Base-by-base conservation (phyloP, 345 rosid species). In the Linum lewisii region DNA sequence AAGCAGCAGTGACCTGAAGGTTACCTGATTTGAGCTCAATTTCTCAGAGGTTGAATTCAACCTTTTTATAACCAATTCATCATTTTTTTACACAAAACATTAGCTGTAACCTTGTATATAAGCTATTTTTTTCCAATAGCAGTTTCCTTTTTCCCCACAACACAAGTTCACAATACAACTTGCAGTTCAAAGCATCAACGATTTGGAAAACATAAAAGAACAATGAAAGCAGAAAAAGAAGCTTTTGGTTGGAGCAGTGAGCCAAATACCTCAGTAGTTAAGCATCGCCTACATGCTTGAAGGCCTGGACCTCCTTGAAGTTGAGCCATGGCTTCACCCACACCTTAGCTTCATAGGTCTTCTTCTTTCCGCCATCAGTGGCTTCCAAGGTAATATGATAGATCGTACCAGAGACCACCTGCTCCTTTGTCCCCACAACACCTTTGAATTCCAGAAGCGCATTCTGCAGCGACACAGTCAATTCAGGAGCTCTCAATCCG, bases 241-340 rank as follows among this genome's bases (percentile, higher is more conserved):
- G n/a, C n/a, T n/a, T n/a, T n/a, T n/a, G 32, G 32, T 26, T n/a
- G n/a, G 6, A 26, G 32, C 32, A 26, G 32, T 26, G 32, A 38
- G 45, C 45, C 45, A 38, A 38, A 13, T 8, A 38, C 45, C 45
- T 38, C 15, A 38, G 11, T 38, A 14, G 2, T 15, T 38, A 63
- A 55, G 78, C 66, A 58, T 77, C 84, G 15, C 73, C 86, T 36
- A 81, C 38, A 25, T 67, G 82, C 72, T 77, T 82, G 79, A 92
- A 92, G 7, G 77, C 84, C 65, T 86, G 84, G 63, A 88, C 72
- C 77, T 86, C 75, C 78, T 82, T 88, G 75, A 84, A 88, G 36
- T 92, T 70, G 77, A 73, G 20, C 98, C 98, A 92, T 20, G 84
- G 83, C 75, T 92, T 88, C 77, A 69, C 95, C 96, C 93, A 81